Conservation (phyloP, 192 early-diverging fungal genomes). For the Diversispora epigaea region DNA sequence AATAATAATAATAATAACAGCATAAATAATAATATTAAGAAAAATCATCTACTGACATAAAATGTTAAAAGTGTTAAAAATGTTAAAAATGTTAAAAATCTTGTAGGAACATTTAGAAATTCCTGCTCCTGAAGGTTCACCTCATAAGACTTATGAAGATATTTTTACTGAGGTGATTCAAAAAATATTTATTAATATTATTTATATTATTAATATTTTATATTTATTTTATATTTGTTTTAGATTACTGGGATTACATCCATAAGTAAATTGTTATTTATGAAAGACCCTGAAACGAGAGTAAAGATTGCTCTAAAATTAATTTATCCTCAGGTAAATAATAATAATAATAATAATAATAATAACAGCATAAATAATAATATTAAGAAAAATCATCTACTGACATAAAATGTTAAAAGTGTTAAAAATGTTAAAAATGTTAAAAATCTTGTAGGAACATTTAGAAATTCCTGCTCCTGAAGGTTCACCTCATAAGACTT, state of each 20-base stretch:
- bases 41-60: not conserved
- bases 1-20: no score
- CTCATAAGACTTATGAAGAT: conserved; percentile 10
- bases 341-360: no score
- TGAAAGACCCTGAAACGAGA: not conserved
- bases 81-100: not conserved
- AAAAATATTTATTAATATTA: not conserved
- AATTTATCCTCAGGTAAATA: conserved; percentile 12
- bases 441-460: not conserved
- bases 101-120: not conserved
- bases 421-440: not conserved
- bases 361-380: not conserved
- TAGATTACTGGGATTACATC: not conserved
- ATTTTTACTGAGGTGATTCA: conserved; percentile 11
- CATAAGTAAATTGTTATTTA: not conserved
- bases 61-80: not conserved
- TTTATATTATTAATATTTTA: not conserved
- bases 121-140: not conserved
- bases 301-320: not conserved
- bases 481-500: conserved; percentile 5
- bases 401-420: not conserved
- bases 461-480: not conserved
- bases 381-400: not conserved
- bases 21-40: not conserved
- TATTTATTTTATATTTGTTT: not conserved